Evolutionary conservation across 148 eudicot genomes (phyloP), one percentile per base, ranked within the genome.

Genomic region (Rhododendron vialii): DNA sequence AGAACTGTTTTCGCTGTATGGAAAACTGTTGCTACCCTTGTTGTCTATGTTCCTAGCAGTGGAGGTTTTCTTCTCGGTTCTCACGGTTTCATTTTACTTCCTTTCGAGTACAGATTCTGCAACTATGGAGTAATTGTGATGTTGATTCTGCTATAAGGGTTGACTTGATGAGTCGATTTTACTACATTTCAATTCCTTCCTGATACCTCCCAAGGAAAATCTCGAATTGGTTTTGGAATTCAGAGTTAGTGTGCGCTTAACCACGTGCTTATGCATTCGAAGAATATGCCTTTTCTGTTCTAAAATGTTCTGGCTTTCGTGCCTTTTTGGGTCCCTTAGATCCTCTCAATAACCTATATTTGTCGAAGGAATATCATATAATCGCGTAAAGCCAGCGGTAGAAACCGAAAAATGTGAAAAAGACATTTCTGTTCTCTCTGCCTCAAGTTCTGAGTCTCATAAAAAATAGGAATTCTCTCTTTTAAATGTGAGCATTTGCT

Each of bases 1-100:
- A 88, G 74, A 87, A 87, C 83, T 92, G 96, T 75, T 92, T 89
- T 22, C 82, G 88, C 78, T 90, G 96, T 92, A 86, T 80, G 81
- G 87, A 88, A 73, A 87, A 87, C 84, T 92, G 98, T 80, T 92
- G 94, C 78, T 83, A 88, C 84, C 85, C 89, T 9, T 67, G 80
- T 43, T 91, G 88, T 90, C 80, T 87, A 22, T 91, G 95, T 84
- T 92, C 55, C 73, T 92, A 89, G 87, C 80, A 84, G 28, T 48
- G 41, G 53, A 82, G 53, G 69, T 41, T 59, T 86, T 28, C 30
- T 45, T 75, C 38, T 83, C 65, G 7, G 65, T 7, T 59, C 65
- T 61, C 51, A 22, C 9, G n/a, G 18, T 75, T 48, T 45, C 59
- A 24, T 61, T 11, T 61, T 57, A 33, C 41, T n/a, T 36, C 33